phyloP scores from a whole-genome alignment of 179 eudicot genomes.

The Heliamphora pulchella region DNA sequence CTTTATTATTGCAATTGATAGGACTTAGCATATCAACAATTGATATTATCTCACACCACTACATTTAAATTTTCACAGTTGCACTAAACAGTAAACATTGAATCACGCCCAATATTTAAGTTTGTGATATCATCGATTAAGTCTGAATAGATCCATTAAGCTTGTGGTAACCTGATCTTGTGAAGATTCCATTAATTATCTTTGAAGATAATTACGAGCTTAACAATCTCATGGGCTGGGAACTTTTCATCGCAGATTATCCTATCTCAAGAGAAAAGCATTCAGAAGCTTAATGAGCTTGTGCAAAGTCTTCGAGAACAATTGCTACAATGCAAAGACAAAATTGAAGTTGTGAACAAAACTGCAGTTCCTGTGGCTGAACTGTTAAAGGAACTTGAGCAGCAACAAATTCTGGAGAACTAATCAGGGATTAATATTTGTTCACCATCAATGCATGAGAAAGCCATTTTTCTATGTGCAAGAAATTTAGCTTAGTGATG shows the following conservation, averaged over 20 bases:
- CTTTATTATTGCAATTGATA: too few relatives aligned
- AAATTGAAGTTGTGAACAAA: background rate
- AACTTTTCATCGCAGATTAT: slow-evolving; percentile 14
- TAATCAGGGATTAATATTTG: background rate
- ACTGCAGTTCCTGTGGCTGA: slow-evolving; percentile 2
- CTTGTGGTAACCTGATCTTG: background rate
- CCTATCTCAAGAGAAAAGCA: slow-evolving; percentile 13
- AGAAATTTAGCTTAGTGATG: slow-evolving; percentile 3
- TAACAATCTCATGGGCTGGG: background rate
- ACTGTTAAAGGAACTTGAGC: slow-evolving; percentile 11
- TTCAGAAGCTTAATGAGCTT: slow-evolving; percentile 14
- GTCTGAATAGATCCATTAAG: background rate
- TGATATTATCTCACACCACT: too few relatives aligned
- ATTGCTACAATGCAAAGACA: slow-evolving; percentile 11
- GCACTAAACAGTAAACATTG: too few relatives aligned
- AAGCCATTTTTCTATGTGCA: background rate
- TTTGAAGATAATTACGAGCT: background rate
- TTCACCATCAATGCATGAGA: background rate
- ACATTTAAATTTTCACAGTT: too few relatives aligned
- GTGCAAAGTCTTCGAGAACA: slow-evolving; percentile 11
- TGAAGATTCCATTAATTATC: background rate
- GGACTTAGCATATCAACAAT: too few relatives aligned
- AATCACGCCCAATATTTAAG: too few relatives aligned
- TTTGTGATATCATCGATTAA: background rate
- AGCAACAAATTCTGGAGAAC: background rate